phyloP scores from a whole-genome alignment of 306 rosid species.

The Psophocarpus tetragonolobus region DNA sequence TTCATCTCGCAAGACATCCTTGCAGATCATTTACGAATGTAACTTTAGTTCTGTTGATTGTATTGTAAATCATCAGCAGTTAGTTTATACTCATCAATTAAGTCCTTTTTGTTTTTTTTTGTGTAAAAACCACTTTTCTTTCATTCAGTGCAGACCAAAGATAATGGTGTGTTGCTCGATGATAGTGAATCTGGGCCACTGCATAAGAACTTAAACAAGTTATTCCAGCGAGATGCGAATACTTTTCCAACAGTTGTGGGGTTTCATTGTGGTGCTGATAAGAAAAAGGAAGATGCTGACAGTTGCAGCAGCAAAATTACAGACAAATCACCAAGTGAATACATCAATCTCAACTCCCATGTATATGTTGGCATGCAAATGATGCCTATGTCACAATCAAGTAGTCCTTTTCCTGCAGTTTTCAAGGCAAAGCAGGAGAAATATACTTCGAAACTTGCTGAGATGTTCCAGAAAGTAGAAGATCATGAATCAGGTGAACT shows the following conservation, averaged over 20 bases:
- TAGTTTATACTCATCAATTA: neutral
- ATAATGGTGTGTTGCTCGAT: constrained; percentile 63
- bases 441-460: constrained; percentile 47
- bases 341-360: constrained; percentile 50
- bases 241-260: constrained; percentile 61
- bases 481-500: constrained; percentile 60
- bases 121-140: constrained; percentile 64
- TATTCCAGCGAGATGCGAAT: constrained; percentile 44
- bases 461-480: constrained; percentile 58
- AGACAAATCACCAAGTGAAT: constrained; percentile 46
- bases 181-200: constrained; percentile 44
- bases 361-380: constrained; percentile 46
- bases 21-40: neutral
- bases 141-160: constrained; percentile 98
- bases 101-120: constrained; percentile 46
- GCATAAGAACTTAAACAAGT: constrained; percentile 54
- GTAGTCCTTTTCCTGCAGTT: constrained; percentile 41
- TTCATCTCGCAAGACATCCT: constrained; percentile 1
- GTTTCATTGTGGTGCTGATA: constrained; percentile 42
- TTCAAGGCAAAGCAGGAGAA: constrained; percentile 47
- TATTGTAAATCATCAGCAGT: constrained; percentile 21
- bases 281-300: constrained; percentile 42
- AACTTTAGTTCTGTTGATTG: neutral
- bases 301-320: constrained; percentile 33
- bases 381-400: constrained; percentile 41